These are phyloP conservation scores for Eucalyptus brandiana DNA, from an alignment of 345 rosid species.

Conservation along the genomic window DNA sequence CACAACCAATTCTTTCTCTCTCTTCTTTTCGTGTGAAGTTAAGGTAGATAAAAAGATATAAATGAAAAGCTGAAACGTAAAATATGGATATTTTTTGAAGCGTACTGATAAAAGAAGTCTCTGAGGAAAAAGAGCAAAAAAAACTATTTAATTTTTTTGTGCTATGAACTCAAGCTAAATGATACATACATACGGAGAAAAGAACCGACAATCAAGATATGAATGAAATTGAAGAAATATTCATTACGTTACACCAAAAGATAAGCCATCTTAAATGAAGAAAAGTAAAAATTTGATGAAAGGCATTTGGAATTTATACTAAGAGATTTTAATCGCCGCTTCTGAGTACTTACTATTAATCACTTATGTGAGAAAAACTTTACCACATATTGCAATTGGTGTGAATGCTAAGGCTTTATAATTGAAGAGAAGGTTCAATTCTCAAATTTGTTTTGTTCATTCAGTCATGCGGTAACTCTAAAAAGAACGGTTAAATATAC, in stretches of 20 bases:
- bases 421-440: not conserved
- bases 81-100: not conserved
- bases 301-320: not conserved
- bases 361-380: not conserved
- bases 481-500: accelerated
- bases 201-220: not conserved
- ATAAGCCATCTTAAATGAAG: not conserved
- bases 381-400: not conserved
- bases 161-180: not conserved
- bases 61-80: not conserved
- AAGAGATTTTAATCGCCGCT: not conserved
- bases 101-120: not conserved
- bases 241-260: not conserved
- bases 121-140: not conserved
- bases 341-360: not conserved
- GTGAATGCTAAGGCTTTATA: not conserved
- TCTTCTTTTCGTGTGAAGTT: not conserved
- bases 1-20: not conserved
- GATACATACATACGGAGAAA: not conserved
- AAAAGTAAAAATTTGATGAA: not conserved
- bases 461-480: not conserved
- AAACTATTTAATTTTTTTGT: not conserved
- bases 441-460: not conserved
- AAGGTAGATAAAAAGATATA: not conserved
- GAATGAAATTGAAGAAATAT: not conserved